Evolutionary conservation across 2,329 filamentous ascomycete species (phyloP).

Genomic region (Colletotrichum chlorophyti): DNA sequence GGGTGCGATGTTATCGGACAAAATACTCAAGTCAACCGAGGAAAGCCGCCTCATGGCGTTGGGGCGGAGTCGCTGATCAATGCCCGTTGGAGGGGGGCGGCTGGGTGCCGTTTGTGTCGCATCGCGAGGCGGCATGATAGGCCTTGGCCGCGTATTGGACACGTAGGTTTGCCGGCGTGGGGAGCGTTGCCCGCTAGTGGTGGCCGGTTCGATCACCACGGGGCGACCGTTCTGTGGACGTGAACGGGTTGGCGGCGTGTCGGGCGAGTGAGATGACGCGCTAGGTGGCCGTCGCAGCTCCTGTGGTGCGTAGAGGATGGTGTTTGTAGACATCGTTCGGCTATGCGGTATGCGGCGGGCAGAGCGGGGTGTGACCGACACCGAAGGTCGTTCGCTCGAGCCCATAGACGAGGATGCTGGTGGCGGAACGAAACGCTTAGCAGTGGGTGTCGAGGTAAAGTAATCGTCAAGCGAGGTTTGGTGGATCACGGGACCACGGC

Average conservation of each 20-base stretch:
- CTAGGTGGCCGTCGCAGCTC: slow-evolving; percentile 44
- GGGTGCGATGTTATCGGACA: slow-evolving; percentile 73
- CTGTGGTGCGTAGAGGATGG: slow-evolving; percentile 82
- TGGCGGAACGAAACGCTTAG: slow-evolving; percentile 43
- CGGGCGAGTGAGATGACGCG: slow-evolving; percentile 52
- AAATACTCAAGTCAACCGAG: slow-evolving; percentile 75
- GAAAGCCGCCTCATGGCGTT: slow-evolving; percentile 54
- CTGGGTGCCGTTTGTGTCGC: slow-evolving; percentile 63
- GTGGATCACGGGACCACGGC: slow-evolving; percentile 29
- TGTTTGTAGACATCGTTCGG: slow-evolving; percentile 81
- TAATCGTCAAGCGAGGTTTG: slow-evolving; percentile 53
- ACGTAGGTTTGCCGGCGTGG: slow-evolving; percentile 53
- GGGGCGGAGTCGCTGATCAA: slow-evolving; percentile 52
- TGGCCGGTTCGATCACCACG: slow-evolving; percentile 44
- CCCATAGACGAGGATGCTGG: slow-evolving; percentile 39
- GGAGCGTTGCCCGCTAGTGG: slow-evolving; percentile 48
- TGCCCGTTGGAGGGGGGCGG: slow-evolving; percentile 58
- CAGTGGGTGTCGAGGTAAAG: slow-evolving; percentile 57
- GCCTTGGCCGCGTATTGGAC: slow-evolving; percentile 60
- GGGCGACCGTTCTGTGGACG: slow-evolving; percentile 32
- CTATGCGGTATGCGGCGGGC: slow-evolving; percentile 60
- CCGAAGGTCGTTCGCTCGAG: slow-evolving; percentile 31
- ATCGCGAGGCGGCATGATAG: slow-evolving; percentile 59
- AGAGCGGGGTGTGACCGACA: slow-evolving; percentile 41
- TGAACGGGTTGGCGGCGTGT: slow-evolving; percentile 36